A percentile compares a stretch with the other conserved stretches of the same genome.
These are phyloP conservation scores for Plasmodium coatneyi DNA, from an alignment of 169 alveolate genomes.

Conservation along the genomic window DNA sequence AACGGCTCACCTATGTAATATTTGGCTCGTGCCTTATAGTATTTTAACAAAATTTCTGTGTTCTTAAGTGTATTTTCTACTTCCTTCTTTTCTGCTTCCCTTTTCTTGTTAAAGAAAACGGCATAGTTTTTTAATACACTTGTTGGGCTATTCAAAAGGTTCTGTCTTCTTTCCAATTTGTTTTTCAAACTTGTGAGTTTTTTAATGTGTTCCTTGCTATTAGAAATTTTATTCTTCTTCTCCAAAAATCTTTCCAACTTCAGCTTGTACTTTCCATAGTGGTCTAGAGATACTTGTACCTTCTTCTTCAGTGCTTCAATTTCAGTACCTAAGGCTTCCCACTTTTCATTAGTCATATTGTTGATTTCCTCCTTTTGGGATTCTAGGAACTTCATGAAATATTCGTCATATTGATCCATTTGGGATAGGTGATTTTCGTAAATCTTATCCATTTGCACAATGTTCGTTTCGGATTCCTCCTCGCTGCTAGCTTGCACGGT, in stretches of 20 bases:
- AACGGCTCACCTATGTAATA: constrained; percentile 37
- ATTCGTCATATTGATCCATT: background rate
- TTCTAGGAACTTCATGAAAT: constrained; percentile 2
- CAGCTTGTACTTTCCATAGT: constrained; percentile 21
- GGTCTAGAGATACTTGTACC: background rate
- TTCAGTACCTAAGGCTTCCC: constrained; percentile 2
- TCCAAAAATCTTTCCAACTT: constrained; percentile 32
- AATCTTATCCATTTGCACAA: background rate
- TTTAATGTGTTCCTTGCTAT: background rate
- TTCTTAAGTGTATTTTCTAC: constrained; percentile 28
- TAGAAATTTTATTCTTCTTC: background rate
- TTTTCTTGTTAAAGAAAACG: constrained; percentile 33
- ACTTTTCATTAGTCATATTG: background rate
- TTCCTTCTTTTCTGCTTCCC: constrained; percentile 26
- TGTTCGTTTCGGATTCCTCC: background rate
- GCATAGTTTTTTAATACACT: background rate
- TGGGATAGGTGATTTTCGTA: background rate
- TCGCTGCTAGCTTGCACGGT: background rate
- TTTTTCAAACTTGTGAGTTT: background rate
- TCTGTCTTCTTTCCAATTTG: constrained; percentile 12
- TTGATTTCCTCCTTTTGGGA: constrained; percentile 2
- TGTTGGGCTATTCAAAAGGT: constrained; percentile 4
- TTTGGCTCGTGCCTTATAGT: constrained; percentile 29
- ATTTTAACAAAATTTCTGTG: constrained; percentile 20
- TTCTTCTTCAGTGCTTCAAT: background rate